Conservation (phyloP, 306 rosid genomes). For the Rubus parviflorus region DNA sequence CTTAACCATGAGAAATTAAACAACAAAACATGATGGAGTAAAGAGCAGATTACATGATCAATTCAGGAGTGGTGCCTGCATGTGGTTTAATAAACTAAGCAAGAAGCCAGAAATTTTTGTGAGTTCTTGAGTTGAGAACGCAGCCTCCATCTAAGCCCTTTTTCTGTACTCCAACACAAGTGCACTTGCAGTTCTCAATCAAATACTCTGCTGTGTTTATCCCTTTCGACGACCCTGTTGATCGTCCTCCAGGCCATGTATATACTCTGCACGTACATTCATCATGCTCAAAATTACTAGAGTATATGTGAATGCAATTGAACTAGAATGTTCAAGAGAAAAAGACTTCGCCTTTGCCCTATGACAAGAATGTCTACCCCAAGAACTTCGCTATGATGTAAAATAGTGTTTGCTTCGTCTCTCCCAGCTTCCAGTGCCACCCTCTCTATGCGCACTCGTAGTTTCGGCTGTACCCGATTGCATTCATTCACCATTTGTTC, state of each 20-base stretch:
- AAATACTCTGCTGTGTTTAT: constrained; percentile 72
- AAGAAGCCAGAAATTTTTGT: constrained; percentile 79
- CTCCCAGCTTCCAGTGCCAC: constrained; percentile 46
- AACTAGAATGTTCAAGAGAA: not conserved
- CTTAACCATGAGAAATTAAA: not conserved
- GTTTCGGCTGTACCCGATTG: constrained; percentile 37
- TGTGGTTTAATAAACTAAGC: constrained; percentile 35
- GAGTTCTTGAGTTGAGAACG: constrained; percentile 74
- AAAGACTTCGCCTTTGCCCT: constrained; percentile 61
- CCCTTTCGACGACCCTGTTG: constrained; percentile 44
- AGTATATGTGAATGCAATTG: not conserved
- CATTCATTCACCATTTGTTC: constrained; percentile 62
- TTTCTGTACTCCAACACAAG: constrained; percentile 73
- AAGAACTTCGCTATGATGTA: constrained; percentile 35
- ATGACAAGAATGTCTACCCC: constrained; percentile 54
- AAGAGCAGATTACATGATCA: not conserved
- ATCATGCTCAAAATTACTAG: not conserved
- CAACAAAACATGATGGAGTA: not conserved
- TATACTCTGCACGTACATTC: constrained; percentile 34
- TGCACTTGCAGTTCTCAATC: constrained; percentile 73
- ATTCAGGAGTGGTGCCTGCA: not conserved
- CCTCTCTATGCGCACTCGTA: constrained; percentile 34
- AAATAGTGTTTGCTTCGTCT: constrained; percentile 53
- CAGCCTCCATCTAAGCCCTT: constrained; percentile 69
- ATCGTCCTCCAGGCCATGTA: constrained; percentile 31